Percentiles rank a stretch among this genome's conserved stretches.
phyloP scores from a whole-genome alignment of 2,329 filamentous ascomycete species.

The Diaporthe sp. region DNA sequence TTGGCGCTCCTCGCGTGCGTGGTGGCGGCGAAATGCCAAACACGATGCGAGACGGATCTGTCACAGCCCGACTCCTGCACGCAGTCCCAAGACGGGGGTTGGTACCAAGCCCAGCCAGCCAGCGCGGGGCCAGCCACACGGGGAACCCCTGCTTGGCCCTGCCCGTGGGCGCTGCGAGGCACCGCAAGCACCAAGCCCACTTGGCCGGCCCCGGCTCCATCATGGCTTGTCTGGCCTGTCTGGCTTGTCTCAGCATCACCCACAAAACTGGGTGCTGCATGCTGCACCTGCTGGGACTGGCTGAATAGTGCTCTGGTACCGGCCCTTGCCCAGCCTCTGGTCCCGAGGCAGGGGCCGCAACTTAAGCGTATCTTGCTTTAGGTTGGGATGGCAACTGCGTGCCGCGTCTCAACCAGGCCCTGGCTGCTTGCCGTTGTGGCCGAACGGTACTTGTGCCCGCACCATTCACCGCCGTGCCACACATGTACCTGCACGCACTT shows the following conservation, averaged over 20 bases:
- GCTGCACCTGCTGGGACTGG: neutral
- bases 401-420: slow-evolving; percentile 18
- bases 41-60: slow-evolving; percentile 65
- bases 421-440: neutral
- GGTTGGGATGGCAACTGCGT: slow-evolving; percentile 38
- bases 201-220: slow-evolving; percentile 17
- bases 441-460: neutral
- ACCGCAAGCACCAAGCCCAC: slow-evolving; percentile 8
- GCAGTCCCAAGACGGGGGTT: slow-evolving; percentile 23
- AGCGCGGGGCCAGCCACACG: neutral
- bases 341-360: slow-evolving; percentile 21
- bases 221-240: slow-evolving; percentile 34
- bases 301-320: neutral
- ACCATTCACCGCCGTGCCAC: neutral
- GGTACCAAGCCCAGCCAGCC: neutral
- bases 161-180: neutral
- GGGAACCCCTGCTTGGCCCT: slow-evolving; percentile 16
- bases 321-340: slow-evolving; percentile 14
- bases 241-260: slow-evolving; percentile 36
- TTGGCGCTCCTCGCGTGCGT: slow-evolving; percentile 20
- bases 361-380: slow-evolving; percentile 34
- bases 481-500: neutral
- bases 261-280: neutral
- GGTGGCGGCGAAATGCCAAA: slow-evolving; percentile 54
- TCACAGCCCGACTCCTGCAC: slow-evolving; percentile 55